A percentile compares a stretch with the other conserved stretches of the same genome.
Evolutionary conservation across 2,329 filamentous ascomycete species (phyloP).

Genomic region (Gnomoniopsis sp.): DNA sequence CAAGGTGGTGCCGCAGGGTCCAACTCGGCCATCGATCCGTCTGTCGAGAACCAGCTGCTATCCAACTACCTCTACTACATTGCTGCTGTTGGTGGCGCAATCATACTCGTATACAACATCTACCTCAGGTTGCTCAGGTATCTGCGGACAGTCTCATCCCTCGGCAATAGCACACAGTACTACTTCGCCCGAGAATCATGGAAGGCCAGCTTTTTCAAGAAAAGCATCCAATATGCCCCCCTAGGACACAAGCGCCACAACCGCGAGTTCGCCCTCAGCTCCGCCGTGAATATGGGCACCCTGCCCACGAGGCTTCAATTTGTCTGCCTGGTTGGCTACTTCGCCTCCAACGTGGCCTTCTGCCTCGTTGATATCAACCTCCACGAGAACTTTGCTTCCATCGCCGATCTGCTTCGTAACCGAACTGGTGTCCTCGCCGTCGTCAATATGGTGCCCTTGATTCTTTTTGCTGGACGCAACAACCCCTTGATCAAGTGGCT

Average conservation of each 20-base stretch:
- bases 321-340: conserved; percentile 63
- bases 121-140: conserved; percentile 60
- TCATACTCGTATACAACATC: conserved; percentile 66
- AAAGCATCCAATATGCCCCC: conserved; percentile 66
- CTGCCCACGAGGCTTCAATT: conserved; percentile 77
- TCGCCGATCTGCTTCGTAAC: conserved; percentile 56
- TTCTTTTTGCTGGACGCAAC: conserved; percentile 72
- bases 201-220: conserved; percentile 60
- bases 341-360: conserved; percentile 73
- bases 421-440: conserved; percentile 67
- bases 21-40: conserved; percentile 31
- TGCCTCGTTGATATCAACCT: conserved; percentile 67
- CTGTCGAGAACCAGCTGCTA: conserved; percentile 50
- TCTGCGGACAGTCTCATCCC: conserved; percentile 68
- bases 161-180: conserved; percentile 74
- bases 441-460: conserved; percentile 75
- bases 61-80: conserved; percentile 60
- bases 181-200: conserved; percentile 66
- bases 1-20: conserved; percentile 19
- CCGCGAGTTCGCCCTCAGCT: conserved; percentile 60
- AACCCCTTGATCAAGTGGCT: conserved; percentile 72
- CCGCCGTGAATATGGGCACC: conserved; percentile 62
- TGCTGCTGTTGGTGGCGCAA: conserved; percentile 59
- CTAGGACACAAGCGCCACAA: conserved; percentile 75
- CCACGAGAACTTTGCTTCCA: conserved; percentile 39